These are phyloP conservation scores for Epichloe brachyelytri DNA, from an alignment of 2,329 filamentous ascomycete species.

Conservation along the genomic window DNA sequence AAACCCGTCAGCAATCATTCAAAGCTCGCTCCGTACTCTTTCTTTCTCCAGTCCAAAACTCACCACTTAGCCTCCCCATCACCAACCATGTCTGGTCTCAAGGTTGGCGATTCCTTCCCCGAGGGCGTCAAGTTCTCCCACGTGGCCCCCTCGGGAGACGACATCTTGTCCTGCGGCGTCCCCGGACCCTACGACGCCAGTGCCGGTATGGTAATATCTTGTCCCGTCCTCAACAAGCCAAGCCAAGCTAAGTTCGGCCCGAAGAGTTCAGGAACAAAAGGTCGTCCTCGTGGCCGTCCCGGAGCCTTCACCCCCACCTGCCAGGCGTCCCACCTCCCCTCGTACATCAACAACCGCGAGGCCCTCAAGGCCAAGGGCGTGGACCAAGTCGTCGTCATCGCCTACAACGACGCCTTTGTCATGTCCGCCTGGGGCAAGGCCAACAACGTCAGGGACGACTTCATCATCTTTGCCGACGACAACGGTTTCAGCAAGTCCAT, in stretches of 20 bases:
- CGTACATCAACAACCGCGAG: constrained; percentile 60
- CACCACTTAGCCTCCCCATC: neutral
- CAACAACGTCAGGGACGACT: constrained; percentile 61
- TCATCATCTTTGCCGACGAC: constrained; percentile 61
- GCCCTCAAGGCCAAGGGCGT: constrained; percentile 69
- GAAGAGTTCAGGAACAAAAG: constrained; percentile 44
- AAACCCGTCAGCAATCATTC: neutral
- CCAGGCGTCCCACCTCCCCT: constrained; percentile 67
- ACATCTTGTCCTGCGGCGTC: constrained; percentile 64
- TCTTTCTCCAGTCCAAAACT: neutral
- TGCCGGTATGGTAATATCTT: constrained; percentile 32
- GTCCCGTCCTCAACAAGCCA: no score
- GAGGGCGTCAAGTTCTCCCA: constrained; percentile 71
- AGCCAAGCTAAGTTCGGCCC: no score
- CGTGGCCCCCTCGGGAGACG: constrained; percentile 62
- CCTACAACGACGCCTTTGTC: constrained; percentile 75
- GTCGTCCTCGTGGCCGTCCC: constrained; percentile 41
- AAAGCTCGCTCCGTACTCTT: neutral
- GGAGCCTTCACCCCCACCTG: constrained; percentile 82
- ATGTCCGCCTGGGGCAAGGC: constrained; percentile 89
- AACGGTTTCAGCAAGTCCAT: constrained; percentile 62
- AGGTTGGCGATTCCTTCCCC: constrained; percentile 75
- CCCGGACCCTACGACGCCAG: constrained; percentile 69
- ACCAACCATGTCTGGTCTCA: constrained; percentile 46
- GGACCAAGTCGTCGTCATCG: constrained; percentile 69